A percentile compares a stretch with the other conserved stretches of the same genome.
Evolutionary conservation across 208 protist species (phyloP).

Genomic region (Leishmania guyanensis): DNA sequence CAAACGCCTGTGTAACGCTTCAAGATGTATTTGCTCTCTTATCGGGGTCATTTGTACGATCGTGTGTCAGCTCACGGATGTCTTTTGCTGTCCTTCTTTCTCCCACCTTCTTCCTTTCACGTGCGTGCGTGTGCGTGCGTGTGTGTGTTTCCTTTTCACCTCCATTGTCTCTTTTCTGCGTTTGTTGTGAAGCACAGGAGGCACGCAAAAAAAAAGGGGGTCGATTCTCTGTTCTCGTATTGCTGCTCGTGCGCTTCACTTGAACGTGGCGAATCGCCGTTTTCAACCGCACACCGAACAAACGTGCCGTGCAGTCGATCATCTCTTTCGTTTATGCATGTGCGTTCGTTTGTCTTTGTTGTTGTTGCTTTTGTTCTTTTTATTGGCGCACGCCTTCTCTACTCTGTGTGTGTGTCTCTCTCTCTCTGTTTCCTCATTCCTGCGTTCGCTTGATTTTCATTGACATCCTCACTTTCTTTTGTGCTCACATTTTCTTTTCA

Average conservation of each 20-base stretch:
- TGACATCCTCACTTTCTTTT: neutral
- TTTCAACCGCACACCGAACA: neutral
- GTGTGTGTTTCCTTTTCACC: neutral
- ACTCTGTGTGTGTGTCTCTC: neutral
- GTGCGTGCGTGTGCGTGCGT: neutral
- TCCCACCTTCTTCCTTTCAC: neutral
- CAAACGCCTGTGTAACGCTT: neutral
- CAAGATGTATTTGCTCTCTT: neutral
- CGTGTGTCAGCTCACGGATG: neutral
- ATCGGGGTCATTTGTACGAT: neutral
- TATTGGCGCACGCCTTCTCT: neutral
- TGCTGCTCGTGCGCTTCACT: neutral
- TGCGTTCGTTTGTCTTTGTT: neutral
- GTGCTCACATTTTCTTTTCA: neutral
- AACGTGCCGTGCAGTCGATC: neutral
- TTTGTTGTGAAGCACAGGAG: neutral
- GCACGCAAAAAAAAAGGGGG: neutral
- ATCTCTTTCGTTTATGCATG: neutral
- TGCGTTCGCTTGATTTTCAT: neutral
- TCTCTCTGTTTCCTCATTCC: neutral
- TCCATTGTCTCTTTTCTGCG: neutral
- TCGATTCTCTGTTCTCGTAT: neutral
- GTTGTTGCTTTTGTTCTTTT: neutral
- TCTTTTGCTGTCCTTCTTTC: neutral
- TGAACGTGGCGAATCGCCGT: neutral